These are phyloP conservation scores for Malus hybrid DNA, from an alignment of 331 rosid species.

Conservation along the genomic window DNA sequence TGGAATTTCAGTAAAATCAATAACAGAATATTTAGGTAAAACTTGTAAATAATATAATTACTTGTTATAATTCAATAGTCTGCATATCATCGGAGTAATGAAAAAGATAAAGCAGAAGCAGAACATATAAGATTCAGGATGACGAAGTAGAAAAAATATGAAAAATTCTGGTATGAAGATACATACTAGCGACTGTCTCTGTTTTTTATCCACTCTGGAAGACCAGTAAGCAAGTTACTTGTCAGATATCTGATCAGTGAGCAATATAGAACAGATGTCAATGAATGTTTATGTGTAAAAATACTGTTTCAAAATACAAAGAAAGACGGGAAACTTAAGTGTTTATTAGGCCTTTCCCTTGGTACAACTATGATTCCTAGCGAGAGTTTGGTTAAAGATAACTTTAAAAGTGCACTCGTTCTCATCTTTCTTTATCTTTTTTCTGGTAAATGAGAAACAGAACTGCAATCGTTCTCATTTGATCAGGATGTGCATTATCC, in stretches of 20 bases:
- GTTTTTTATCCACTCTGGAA: slow-evolving; percentile 21
- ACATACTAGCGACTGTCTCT: slow-evolving; percentile 5
- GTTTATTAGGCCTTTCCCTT: neutral
- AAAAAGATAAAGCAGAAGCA: neutral
- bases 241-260: slow-evolving; percentile 19
- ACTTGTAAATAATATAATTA: neutral
- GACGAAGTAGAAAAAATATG: neutral
- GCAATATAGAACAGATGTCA: neutral
- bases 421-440: neutral
- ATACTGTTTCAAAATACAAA: neutral
- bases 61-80: neutral
- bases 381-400: neutral
- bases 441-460: neutral
- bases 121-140: neutral
- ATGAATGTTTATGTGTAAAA: neutral
- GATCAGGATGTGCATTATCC: neutral
- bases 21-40: neutral
- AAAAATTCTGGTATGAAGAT: neutral
- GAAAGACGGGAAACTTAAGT: neutral
- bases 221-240: slow-evolving; percentile 20
- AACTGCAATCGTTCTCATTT: neutral
- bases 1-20: neutral
- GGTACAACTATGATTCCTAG: neutral
- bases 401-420: too few relatives aligned
- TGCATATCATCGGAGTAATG: neutral